Conservation (phyloP, 164 flowering plant species). For the Macadamia integrifolia region DNA sequence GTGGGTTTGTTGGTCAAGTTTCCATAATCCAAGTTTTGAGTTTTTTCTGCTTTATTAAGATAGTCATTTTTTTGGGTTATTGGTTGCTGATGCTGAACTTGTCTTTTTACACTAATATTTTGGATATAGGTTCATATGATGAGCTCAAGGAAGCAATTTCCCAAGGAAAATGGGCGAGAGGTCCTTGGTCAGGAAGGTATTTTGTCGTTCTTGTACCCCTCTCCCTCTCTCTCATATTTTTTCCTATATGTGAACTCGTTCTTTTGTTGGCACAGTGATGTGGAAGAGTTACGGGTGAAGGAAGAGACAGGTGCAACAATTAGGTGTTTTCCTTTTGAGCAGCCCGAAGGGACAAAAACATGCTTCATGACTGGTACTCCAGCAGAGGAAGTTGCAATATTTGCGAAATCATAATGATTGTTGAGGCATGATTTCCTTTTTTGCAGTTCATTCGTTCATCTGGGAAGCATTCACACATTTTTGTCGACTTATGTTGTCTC, state of each 20-base stretch:
- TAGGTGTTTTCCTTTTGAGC: constrained; percentile 90
- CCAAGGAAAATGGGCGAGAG: constrained; percentile 88
- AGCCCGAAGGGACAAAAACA: constrained; percentile 54
- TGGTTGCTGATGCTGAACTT: too few species aligned
- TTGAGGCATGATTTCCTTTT: background rate
- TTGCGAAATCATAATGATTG: constrained; percentile 68
- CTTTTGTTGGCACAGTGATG: constrained; percentile 41
- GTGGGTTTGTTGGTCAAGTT: too few species aligned
- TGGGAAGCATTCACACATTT: too few species aligned
- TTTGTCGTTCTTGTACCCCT: background rate
- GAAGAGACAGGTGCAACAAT: constrained; percentile 95
- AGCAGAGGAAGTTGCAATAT: constrained; percentile 79
- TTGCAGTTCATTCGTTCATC: too few species aligned
- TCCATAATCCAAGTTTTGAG: too few species aligned
- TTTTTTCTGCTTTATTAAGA: too few species aligned
- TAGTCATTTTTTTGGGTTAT: too few species aligned
- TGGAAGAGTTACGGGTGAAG: constrained; percentile 74
- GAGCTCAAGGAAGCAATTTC: constrained; percentile 80
- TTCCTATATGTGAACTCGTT: background rate
- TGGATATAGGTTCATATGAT: constrained; percentile 76
- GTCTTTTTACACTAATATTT: constrained; percentile 60
- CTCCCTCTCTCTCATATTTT: background rate
- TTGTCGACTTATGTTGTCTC: too few species aligned
- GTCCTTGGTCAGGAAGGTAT: constrained; percentile 19
- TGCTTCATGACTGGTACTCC: constrained; percentile 85